Conservation (phyloP, 768 basidiomycete species). For the Hirschioporus abietinus region DNA sequence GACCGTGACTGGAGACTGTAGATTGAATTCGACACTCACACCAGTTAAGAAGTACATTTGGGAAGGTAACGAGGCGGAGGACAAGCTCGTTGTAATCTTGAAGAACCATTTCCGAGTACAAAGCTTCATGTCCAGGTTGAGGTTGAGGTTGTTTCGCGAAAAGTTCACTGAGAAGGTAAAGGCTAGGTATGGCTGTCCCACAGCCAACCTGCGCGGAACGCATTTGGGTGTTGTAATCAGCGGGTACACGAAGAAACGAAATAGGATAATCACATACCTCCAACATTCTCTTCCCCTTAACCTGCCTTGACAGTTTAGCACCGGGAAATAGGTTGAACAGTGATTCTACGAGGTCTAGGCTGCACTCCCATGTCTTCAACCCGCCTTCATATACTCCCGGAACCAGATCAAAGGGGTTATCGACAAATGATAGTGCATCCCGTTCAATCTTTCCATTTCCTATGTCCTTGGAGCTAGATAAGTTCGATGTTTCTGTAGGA, state of each 20-base stretch:
- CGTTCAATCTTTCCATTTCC: conserved; percentile 11
- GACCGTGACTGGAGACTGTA: not conserved
- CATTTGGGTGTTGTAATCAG: not conserved
- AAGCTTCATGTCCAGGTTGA: conserved; percentile 7
- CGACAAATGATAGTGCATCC: conserved; percentile 53
- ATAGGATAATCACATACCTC: conserved; percentile 52
- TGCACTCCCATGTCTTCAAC: conserved; percentile 97
- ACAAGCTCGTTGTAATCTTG: conserved; percentile 92
- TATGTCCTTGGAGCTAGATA: conserved; percentile 11
- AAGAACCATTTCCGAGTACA: conserved; percentile 57
- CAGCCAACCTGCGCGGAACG: conserved; percentile 70
- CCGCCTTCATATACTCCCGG: conserved; percentile 95
- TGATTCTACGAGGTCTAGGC: conserved; percentile 76
- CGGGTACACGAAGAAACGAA: conserved; percentile 6
- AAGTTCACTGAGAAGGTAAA: conserved; percentile 63
- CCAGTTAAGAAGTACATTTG: conserved; percentile 77
- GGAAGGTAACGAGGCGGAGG: conserved; percentile 70
- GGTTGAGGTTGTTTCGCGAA: conserved; percentile 32
- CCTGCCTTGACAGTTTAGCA: conserved; percentile 18
- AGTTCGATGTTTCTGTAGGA: conserved; percentile 3
- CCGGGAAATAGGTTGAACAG: conserved; percentile 33
- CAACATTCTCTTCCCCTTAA: conserved; percentile 51
- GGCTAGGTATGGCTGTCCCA: conserved; percentile 83
- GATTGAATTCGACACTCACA: conserved; percentile 44
- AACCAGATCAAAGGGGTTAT: conserved; percentile 84